phyloP scores from a whole-genome alignment of 805 yeast species.

The Hanseniaspora mollemarum region DNA sequence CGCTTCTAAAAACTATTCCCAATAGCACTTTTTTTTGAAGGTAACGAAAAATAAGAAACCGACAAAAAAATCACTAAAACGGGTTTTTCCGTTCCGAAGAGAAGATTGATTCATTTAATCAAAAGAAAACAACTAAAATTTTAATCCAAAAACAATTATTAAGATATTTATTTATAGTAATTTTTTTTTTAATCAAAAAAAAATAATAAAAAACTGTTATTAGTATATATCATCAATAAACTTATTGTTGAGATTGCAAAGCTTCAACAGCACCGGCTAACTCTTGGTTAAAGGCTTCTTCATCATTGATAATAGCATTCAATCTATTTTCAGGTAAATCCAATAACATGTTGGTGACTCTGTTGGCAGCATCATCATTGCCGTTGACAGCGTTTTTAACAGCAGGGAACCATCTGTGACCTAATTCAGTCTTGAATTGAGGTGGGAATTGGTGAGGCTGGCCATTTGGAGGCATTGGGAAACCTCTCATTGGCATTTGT shows the following conservation, averaged over 20 bases:
- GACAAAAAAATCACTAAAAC: too few species aligned
- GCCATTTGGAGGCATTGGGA: constrained; percentile 71
- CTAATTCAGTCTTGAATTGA: constrained; percentile 44
- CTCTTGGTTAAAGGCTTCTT: constrained; percentile 76
- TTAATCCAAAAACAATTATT: too few species aligned
- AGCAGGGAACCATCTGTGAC: constrained; percentile 93
- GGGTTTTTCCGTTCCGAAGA: too few species aligned
- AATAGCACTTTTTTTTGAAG: too few species aligned
- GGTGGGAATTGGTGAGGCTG: constrained; percentile 30
- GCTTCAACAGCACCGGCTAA: constrained; percentile 55
- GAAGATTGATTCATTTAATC: too few species aligned
- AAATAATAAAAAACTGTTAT: background rate
- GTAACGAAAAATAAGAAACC: too few species aligned
- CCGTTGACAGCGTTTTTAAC: constrained; percentile 78
- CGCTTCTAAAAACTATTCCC: too few species aligned
- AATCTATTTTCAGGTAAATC: constrained; percentile 90
- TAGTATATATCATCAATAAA: background rate
- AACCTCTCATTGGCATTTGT: constrained; percentile 51
- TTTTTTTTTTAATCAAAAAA: background rate
- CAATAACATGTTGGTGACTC: constrained; percentile 96
- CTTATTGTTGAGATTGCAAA: background rate
- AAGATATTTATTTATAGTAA: too few species aligned
- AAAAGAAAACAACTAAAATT: too few species aligned
- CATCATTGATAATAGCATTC: constrained; percentile 78
- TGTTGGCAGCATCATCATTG: constrained; percentile 83